These are phyloP conservation scores for Ustilago loliicola DNA, from an alignment of 1,284 basidiomycete species.

Conservation along the genomic window DNA sequence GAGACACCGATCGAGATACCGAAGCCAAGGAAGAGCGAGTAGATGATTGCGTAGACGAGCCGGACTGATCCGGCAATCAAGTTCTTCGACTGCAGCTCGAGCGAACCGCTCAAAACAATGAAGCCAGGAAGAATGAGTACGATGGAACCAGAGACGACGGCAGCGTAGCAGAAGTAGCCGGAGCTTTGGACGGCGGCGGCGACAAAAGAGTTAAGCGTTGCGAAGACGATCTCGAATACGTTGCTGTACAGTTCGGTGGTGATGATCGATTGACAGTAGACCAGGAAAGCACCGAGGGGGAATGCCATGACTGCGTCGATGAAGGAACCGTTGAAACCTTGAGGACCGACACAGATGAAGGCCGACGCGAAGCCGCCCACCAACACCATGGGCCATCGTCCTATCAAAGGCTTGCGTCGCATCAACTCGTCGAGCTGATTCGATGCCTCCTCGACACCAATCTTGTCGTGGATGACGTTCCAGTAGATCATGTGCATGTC, in stretches of 20 bases:
- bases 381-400: constrained; percentile 75
- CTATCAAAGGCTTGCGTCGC: constrained; percentile 73
- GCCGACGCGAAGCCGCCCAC: constrained; percentile 86
- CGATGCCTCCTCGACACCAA: constrained; percentile 84
- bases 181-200: constrained; percentile 71
- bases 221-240: constrained; percentile 88
- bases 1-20: constrained; percentile 62
- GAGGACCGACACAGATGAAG: constrained; percentile 75
- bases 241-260: constrained; percentile 82
- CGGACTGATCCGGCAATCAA: constrained; percentile 76
- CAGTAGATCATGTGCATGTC: constrained; percentile 84
- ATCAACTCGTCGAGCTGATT: constrained; percentile 82
- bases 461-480: constrained; percentile 88
- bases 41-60: constrained; percentile 84
- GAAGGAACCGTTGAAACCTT: constrained; percentile 78
- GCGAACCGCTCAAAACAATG: constrained; percentile 77
- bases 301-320: constrained; percentile 82
- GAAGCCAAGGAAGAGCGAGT: constrained; percentile 73
- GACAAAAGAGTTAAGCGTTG: constrained; percentile 83
- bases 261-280: constrained; percentile 67
- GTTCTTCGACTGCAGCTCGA: constrained; percentile 77
- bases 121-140: constrained; percentile 84
- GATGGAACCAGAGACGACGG: constrained; percentile 84
- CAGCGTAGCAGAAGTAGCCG: constrained; percentile 83
- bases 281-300: constrained; percentile 83